These are phyloP conservation scores for Brassica incana DNA, from an alignment of 345 rosid species.

Conservation along the genomic window DNA sequence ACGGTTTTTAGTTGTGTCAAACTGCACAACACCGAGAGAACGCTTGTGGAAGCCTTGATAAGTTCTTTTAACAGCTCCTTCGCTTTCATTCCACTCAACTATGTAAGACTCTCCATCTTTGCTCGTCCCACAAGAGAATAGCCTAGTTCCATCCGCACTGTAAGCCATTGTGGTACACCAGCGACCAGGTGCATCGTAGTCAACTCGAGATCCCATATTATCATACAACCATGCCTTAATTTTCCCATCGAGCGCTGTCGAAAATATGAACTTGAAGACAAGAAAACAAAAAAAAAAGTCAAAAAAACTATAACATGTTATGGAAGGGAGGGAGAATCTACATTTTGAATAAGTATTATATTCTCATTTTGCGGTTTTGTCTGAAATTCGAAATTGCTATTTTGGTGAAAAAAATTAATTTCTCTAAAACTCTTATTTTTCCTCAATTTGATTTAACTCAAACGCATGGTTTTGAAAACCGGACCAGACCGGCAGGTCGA, in stretches of 20 bases:
- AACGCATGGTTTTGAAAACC: too few species aligned
- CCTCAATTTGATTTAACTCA: too few species aligned
- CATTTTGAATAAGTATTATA: too few species aligned
- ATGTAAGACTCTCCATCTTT: conserved; percentile 79
- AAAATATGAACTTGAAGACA: conserved; percentile 70
- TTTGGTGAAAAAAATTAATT: too few species aligned
- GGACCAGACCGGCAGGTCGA: too few species aligned
- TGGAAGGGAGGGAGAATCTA: not conserved
- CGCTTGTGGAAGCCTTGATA: conserved; percentile 82
- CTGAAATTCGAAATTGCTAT: too few species aligned
- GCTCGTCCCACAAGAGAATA: conserved; percentile 87
- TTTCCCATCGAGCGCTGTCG: conserved; percentile 89
- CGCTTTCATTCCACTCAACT: conserved; percentile 95
- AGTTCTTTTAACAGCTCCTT: conserved; percentile 79
- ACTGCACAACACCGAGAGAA: conserved; percentile 81
- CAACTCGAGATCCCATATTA: conserved; percentile 82
- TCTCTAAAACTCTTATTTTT: too few species aligned
- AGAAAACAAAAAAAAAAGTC: conserved; percentile 23
- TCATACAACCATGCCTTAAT: conserved; percentile 91
- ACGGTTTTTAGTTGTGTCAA: conserved; percentile 80
- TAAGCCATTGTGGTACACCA: conserved; percentile 96
- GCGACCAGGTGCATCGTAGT: conserved; percentile 91
- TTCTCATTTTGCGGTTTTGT: too few species aligned
- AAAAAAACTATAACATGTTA: not conserved
- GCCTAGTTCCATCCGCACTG: conserved; percentile 89